Conservation (phyloP, 495 filamentous ascomycete species). For the Chaetomium fimeti region DNA sequence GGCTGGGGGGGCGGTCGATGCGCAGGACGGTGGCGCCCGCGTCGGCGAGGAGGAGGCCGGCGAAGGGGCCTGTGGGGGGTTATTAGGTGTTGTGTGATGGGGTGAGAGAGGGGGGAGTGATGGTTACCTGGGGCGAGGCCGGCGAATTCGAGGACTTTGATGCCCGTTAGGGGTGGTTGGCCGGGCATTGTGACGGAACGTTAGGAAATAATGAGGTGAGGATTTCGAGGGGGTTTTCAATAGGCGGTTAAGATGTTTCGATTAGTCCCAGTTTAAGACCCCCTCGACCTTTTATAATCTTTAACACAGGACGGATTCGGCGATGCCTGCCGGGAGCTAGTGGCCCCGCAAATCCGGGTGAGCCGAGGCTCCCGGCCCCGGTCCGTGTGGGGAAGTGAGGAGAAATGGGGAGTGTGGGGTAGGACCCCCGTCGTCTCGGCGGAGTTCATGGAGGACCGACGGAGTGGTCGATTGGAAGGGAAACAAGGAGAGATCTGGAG, state of each 20-base stretch:
- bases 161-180: constrained; percentile 65
- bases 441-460: background rate
- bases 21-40: constrained; percentile 85
- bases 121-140: constrained; percentile 78
- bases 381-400: constrained; percentile 17
- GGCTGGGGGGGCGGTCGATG: constrained; percentile 63
- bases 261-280: too few relatives aligned
- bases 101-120: background rate
- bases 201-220: background rate
- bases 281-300: too few relatives aligned
- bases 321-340: constrained; percentile 8
- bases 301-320: background rate
- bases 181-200: constrained; percentile 39
- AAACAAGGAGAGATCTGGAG: background rate
- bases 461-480: background rate
- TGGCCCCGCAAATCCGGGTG: constrained; percentile 13
- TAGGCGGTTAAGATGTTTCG: background rate
- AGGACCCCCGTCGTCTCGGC: background rate
- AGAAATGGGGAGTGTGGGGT: constrained; percentile 21
- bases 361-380: constrained; percentile 25
- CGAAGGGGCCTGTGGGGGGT: constrained; percentile 67
- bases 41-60: constrained; percentile 83
- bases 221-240: too few relatives aligned
- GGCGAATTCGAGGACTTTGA: constrained; percentile 85
- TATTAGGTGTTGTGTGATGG: background rate